Evolutionary conservation across 768 basidiomycete genomes (phyloP).

Genomic region (Lentinula lateritia): DNA sequence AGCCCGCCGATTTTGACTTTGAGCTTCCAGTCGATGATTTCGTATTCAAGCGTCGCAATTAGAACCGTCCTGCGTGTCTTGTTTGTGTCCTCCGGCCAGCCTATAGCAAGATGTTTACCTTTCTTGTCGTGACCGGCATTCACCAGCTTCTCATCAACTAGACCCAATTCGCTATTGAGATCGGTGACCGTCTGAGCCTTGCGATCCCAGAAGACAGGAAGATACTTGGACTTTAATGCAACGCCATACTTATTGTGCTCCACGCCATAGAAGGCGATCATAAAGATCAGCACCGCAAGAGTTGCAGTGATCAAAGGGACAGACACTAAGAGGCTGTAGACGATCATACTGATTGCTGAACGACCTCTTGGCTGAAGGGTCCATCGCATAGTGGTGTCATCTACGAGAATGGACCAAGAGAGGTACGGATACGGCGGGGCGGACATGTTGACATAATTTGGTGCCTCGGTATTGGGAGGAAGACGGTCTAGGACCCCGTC

Average conservation of each 20-base stretch:
- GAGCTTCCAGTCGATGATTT: constrained; percentile 95
- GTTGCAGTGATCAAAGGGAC: constrained; percentile 85
- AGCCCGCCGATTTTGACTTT: constrained; percentile 98
- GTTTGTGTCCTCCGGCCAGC: constrained; percentile 93
- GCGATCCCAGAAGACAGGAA: constrained; percentile 77
- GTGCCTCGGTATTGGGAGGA: constrained; percentile 79
- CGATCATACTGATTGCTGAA: constrained; percentile 74
- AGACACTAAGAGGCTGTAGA: constrained; percentile 76
- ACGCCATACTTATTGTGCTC: constrained; percentile 90
- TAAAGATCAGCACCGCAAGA: constrained; percentile 80
- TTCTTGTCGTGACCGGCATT: constrained; percentile 45
- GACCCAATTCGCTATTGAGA: constrained; percentile 42
- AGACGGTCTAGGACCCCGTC: constrained; percentile 89
- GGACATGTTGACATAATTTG: constrained; percentile 89
- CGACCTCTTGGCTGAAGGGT: constrained; percentile 76
- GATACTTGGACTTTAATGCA: constrained; percentile 67
- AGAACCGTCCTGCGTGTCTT: constrained; percentile 82
- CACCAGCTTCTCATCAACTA: constrained; percentile 69
- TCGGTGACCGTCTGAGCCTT: constrained; percentile 53
- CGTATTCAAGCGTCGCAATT: constrained; percentile 91
- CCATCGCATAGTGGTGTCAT: constrained; percentile 78
- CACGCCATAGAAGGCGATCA: constrained; percentile 96
- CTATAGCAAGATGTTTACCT: constrained; percentile 59
- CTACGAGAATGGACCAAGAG: constrained; percentile 78
- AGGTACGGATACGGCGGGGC: constrained; percentile 85